Evolutionary conservation across 495 filamentous ascomycete species (phyloP).

Genomic region (Penicillium samsonianum): DNA sequence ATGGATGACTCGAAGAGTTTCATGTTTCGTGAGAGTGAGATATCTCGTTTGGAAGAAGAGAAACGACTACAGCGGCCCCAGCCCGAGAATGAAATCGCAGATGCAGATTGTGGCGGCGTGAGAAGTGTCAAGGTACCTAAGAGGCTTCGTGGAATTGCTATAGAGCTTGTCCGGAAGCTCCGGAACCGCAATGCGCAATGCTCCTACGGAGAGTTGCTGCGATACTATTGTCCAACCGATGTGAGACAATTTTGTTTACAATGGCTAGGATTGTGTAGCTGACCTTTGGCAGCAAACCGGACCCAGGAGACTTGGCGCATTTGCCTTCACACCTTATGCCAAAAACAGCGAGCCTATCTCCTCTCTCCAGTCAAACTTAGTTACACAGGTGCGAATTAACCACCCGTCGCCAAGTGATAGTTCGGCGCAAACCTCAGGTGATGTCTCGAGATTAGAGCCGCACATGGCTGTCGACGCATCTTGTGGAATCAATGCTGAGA

Average conservation of each 20-base stretch:
- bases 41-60: slow-evolving; percentile 40
- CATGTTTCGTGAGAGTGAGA: slow-evolving; percentile 80
- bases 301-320: slow-evolving; percentile 32
- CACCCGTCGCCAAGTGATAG: slow-evolving; percentile 4
- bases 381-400: slow-evolving; percentile 32
- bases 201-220: slow-evolving; percentile 72
- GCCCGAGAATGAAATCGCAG: not conserved
- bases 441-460: not conserved
- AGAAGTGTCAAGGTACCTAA: slow-evolving; percentile 61
- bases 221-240: slow-evolving; percentile 73
- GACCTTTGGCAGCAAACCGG: slow-evolving; percentile 28
- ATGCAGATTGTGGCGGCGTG: slow-evolving; percentile 11
- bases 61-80: slow-evolving; percentile 5
- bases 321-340: slow-evolving; percentile 11
- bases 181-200: slow-evolving; percentile 72
- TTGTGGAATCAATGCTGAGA: not conserved
- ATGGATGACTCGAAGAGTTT: slow-evolving; percentile 77
- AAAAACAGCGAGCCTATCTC: slow-evolving; percentile 13
- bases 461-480: not conserved
- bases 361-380: slow-evolving; percentile 26
- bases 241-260: slow-evolving; percentile 34
- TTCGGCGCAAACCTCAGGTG: not conserved
- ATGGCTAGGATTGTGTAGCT: slow-evolving; percentile 5
- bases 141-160: slow-evolving; percentile 64
- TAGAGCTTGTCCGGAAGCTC: slow-evolving; percentile 63